These are phyloP conservation scores for Ambrosia artemisiifolia DNA, from an alignment of 129 eudicot genomes.

Conservation along the genomic window DNA sequence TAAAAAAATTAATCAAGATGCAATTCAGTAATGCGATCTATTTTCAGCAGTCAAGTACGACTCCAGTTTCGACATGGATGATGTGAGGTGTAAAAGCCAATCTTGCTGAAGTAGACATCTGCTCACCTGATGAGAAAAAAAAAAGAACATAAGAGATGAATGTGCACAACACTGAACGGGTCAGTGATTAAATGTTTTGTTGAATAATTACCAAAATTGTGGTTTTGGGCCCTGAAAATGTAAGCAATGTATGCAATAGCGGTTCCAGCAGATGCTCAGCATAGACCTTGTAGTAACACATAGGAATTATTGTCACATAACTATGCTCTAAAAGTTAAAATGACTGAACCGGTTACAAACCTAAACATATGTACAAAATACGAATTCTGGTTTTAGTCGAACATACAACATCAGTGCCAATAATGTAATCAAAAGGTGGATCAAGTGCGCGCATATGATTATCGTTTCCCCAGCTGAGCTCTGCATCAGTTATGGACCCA, in stretches of 20 bases:
- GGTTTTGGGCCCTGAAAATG: conserved; percentile 86
- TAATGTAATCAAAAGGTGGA: conserved; percentile 84
- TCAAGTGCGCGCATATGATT: conserved; percentile 78
- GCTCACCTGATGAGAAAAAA: conserved; percentile 54
- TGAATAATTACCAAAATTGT: conserved; percentile 60
- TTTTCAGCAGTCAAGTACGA: conserved; percentile 36
- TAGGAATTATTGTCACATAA: conserved; percentile 16
- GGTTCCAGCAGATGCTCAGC: conserved; percentile 96
- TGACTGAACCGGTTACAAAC: not conserved
- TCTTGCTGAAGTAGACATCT: conserved; percentile 59
- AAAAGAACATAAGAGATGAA: not conserved
- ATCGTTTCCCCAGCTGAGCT: conserved; percentile 79
- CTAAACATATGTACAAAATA: not conserved
- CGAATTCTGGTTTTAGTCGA: not conserved
- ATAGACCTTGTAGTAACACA: conserved; percentile 60
- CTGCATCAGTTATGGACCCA: conserved; percentile 81
- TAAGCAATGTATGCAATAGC: conserved; percentile 69
- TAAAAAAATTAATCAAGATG: not conserved
- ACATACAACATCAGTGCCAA: conserved; percentile 98
- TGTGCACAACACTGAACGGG: not conserved
- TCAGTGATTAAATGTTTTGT: not conserved
- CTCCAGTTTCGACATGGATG: conserved; percentile 59
- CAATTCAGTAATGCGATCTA: not conserved
- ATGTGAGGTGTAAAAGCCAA: conserved; percentile 56
- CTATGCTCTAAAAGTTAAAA: too few species aligned